Evolutionary conservation across 192 early-diverging fungal species (phyloP).

Genomic region (Gigaspora rosea): DNA sequence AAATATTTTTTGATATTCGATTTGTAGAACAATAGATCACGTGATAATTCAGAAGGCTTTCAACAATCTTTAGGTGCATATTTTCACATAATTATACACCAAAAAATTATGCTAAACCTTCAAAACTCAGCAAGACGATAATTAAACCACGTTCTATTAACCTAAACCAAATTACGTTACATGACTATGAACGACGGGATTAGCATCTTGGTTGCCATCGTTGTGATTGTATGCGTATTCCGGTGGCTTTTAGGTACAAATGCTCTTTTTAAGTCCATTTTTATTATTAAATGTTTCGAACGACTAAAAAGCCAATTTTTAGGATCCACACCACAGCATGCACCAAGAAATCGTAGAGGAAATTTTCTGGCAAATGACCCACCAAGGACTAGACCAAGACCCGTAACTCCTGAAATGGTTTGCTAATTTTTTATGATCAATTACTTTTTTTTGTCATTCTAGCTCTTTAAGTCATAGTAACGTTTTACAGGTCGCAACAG

Average conservation of each 20-base stretch:
- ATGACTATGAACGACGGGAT: constrained; percentile 58
- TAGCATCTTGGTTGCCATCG: constrained; percentile 58
- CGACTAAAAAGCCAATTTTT: neutral
- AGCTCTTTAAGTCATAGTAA: neutral
- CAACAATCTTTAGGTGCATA: no score
- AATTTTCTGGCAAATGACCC: neutral
- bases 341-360: neutral
- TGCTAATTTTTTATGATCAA: neutral
- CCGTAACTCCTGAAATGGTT: constrained; percentile 14
- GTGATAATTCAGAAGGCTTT: no score
- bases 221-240: constrained; percentile 57
- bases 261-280: neutral
- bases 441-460: neutral
- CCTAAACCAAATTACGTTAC: no score
- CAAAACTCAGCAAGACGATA: no score
- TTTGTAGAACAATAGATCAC: no score
- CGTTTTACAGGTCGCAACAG: constrained; percentile 58
- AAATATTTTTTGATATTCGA: no score
- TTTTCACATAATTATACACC: no score
- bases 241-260: constrained; percentile 59
- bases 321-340: neutral
- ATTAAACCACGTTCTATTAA: no score
- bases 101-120: no score
- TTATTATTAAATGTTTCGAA: neutral
- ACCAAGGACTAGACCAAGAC: neutral